Evolutionary conservation across 169 alveolate genomes (phyloP).

Genomic region (Eimeria zaria): DNA sequence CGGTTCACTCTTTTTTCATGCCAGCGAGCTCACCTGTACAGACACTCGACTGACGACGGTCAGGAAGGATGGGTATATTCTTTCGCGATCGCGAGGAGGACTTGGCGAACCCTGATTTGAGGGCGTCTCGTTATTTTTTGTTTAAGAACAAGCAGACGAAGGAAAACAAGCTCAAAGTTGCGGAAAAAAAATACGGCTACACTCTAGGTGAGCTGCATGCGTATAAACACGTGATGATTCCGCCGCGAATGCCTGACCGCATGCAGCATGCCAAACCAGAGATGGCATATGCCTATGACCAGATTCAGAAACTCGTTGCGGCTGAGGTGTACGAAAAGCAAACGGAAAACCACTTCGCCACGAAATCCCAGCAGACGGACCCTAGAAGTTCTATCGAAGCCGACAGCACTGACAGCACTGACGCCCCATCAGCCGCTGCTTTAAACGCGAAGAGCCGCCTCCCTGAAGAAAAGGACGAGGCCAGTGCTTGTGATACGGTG

Average conservation of each 20-base stretch:
- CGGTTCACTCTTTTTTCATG: background rate
- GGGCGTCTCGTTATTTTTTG: constrained; percentile 67
- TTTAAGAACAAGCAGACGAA: constrained; percentile 49
- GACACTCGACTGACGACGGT: background rate
- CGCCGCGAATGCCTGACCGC: constrained; percentile 58
- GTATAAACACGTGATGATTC: constrained; percentile 50
- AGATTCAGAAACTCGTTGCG: constrained; percentile 64
- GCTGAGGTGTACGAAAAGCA: constrained; percentile 50
- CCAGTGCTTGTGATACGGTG: background rate
- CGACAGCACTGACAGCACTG: background rate
- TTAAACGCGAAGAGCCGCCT: background rate
- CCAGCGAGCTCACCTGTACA: background rate
- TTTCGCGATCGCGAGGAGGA: constrained; percentile 68
- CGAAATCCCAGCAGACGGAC: background rate
- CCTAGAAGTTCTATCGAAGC: background rate
- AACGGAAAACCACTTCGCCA: constrained; percentile 68
- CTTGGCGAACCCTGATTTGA: constrained; percentile 57
- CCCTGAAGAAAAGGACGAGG: background rate
- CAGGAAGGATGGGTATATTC: constrained; percentile 40
- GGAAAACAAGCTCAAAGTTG: constrained; percentile 59
- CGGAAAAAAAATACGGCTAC: constrained; percentile 72
- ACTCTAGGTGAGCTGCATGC: constrained; percentile 74
- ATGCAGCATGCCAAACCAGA: constrained; percentile 42
- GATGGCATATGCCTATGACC: constrained; percentile 30
- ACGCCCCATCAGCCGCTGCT: background rate